phyloP scores from a whole-genome alignment of 768 basidiomycete genomes.

The Termitomyces sp. region DNA sequence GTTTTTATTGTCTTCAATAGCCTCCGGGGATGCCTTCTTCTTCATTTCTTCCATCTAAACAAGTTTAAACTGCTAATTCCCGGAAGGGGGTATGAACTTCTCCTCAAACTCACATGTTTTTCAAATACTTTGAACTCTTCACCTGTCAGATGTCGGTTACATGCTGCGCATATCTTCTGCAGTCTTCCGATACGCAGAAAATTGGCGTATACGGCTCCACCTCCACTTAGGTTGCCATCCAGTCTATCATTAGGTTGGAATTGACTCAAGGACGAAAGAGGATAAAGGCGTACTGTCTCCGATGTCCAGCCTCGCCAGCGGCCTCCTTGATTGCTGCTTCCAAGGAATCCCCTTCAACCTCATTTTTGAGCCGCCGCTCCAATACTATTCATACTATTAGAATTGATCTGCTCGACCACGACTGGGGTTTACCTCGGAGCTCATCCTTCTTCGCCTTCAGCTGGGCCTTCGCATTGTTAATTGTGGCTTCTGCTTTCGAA shows the following conservation, averaged over 20 bases:
- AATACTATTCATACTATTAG: slow-evolving; percentile 28
- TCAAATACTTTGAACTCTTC: slow-evolving; percentile 55
- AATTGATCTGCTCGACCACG: not conserved
- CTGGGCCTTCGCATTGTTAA: slow-evolving; percentile 57
- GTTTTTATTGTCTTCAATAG: slow-evolving; percentile 33
- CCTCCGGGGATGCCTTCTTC: slow-evolving; percentile 46
- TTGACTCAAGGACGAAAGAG: not conserved
- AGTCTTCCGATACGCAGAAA: slow-evolving; percentile 54
- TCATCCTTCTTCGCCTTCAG: slow-evolving; percentile 59
- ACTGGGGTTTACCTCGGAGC: slow-evolving; percentile 44
- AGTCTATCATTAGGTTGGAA: slow-evolving; percentile 16
- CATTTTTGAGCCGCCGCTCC: slow-evolving; percentile 39
- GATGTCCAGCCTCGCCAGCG: slow-evolving; percentile 33
- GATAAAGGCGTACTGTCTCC: slow-evolving; percentile 35
- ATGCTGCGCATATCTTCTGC: slow-evolving; percentile 70
- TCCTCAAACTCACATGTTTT: slow-evolving; percentile 50
- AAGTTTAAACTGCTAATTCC: not conserved
- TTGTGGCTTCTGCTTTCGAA: slow-evolving; percentile 57
- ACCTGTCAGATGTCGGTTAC: slow-evolving; percentile 62
- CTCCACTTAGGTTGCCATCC: slow-evolving; percentile 23
- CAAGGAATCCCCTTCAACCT: slow-evolving; percentile 29
- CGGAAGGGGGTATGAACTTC: slow-evolving; percentile 21
- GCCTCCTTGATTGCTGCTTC: slow-evolving; percentile 47
- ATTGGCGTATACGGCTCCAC: slow-evolving; percentile 42
- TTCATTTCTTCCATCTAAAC: slow-evolving; percentile 61